Percentiles rank a stretch among this genome's conserved stretches.
Evolutionary conservation across 148 eudicot species (phyloP).

Genomic region (Nepenthes gracilis): DNA sequence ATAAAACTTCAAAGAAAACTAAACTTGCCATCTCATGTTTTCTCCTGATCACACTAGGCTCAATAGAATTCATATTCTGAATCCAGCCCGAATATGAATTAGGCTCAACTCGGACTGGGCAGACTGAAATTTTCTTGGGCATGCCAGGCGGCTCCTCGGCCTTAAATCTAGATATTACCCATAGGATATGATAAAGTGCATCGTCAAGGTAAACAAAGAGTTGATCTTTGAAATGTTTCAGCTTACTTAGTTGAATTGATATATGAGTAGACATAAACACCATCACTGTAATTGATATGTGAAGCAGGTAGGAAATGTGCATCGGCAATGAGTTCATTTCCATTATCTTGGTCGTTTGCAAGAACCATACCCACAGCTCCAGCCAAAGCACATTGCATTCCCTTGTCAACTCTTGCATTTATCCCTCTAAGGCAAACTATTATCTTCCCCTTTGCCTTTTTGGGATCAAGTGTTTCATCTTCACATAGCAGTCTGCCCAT

Average conservation of each 20-base stretch:
- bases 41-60: no score
- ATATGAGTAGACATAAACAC: slow-evolving; percentile 29
- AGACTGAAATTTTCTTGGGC: no score
- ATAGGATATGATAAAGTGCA: no score
- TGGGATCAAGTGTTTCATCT: slow-evolving; percentile 41
- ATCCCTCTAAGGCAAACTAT: slow-evolving; percentile 70
- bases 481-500: slow-evolving; percentile 45
- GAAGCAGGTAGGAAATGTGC: slow-evolving; percentile 87
- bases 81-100: no score
- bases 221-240: neutral
- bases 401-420: slow-evolving; percentile 76
- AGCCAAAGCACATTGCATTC: slow-evolving; percentile 53
- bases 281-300: slow-evolving; percentile 50
- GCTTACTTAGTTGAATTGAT: slow-evolving; percentile 43
- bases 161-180: no score
- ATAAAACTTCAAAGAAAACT: no score
- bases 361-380: slow-evolving; percentile 86
- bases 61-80: no score
- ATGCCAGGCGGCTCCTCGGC: no score
- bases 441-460: slow-evolving; percentile 60
- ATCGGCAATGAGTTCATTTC: slow-evolving; percentile 67
- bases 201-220: no score
- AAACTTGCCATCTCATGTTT: no score
- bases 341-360: slow-evolving; percentile 40
- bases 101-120: no score